phyloP scores from a whole-genome alignment of 1,139 yeast genomes.

The Blastobotrys apis region DNA sequence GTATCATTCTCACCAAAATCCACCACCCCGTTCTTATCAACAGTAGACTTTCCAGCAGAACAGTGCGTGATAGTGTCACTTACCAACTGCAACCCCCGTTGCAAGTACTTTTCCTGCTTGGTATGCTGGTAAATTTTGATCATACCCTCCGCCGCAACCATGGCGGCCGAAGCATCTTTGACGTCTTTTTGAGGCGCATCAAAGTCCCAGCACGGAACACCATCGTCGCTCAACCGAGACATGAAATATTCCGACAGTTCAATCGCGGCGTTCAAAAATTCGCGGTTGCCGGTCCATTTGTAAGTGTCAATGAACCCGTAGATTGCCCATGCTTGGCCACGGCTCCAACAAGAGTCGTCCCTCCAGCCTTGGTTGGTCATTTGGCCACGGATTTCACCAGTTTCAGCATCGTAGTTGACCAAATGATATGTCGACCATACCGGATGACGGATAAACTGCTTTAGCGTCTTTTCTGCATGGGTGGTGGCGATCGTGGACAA shows the following conservation, averaged over 20 bases:
- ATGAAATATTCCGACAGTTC: slow-evolving; percentile 27
- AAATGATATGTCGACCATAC: slow-evolving; percentile 32
- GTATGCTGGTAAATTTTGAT: slow-evolving; percentile 12
- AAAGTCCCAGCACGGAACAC: slow-evolving; percentile 35
- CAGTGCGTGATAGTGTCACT: neutral
- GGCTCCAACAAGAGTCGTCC: slow-evolving; percentile 33
- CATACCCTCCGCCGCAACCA: slow-evolving; percentile 32
- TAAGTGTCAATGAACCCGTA: slow-evolving; percentile 31
- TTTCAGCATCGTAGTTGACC: slow-evolving; percentile 27
- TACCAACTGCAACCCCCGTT: neutral
- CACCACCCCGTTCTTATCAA: slow-evolving; percentile 13
- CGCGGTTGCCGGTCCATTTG: slow-evolving; percentile 27
- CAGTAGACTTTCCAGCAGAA: slow-evolving; percentile 6
- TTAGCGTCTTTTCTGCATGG: slow-evolving; percentile 33
- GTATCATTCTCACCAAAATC: slow-evolving; percentile 12
- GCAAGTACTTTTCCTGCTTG: slow-evolving; percentile 9
- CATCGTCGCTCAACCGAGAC: slow-evolving; percentile 22
- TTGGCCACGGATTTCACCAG: slow-evolving; percentile 27
- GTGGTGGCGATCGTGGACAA: slow-evolving; percentile 31
- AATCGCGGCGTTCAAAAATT: slow-evolving; percentile 30
- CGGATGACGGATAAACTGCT: slow-evolving; percentile 29
- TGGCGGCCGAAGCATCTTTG: slow-evolving; percentile 33
- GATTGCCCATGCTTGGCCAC: slow-evolving; percentile 36
- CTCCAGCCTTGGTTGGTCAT: slow-evolving; percentile 33
- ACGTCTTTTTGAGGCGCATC: slow-evolving; percentile 29